phyloP scores from a whole-genome alignment of 1,284 basidiomycete genomes.

The Sporisorium iseilematis-ciliati region DNA sequence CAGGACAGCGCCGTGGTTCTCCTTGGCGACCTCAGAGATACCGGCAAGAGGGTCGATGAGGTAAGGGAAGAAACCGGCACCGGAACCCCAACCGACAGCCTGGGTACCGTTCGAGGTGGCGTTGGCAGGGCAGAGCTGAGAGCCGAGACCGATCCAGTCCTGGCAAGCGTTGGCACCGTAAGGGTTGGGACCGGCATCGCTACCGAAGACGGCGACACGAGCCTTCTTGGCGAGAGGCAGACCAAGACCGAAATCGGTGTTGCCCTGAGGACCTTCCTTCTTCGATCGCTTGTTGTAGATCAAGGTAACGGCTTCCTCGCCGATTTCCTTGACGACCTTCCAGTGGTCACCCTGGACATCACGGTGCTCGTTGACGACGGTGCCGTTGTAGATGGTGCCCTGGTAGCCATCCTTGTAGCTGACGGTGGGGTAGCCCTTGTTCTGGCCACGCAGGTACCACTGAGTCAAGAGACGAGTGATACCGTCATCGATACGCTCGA shows the following conservation, averaged over 20 bases:
- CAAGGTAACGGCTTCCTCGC: constrained; percentile 38
- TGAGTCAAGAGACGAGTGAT: constrained; percentile 36
- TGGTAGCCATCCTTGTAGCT: constrained; percentile 46
- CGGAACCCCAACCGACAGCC: constrained; percentile 36
- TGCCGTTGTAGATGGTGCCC: constrained; percentile 43
- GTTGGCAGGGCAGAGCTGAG: constrained; percentile 50
- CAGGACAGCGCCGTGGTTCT: constrained; percentile 31
- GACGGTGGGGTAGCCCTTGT: constrained; percentile 37
- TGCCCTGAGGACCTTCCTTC: constrained; percentile 46
- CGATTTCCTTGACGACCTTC: constrained; percentile 42
- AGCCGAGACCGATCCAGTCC: constrained; percentile 45
- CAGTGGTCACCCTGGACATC: constrained; percentile 43
- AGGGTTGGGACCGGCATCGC: constrained; percentile 44
- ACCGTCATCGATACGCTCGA: constrained; percentile 46
- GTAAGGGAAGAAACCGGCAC: constrained; percentile 53
- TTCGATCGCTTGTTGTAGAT: constrained; percentile 40
- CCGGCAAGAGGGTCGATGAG: constrained; percentile 57
- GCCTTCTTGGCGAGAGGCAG: constrained; percentile 44
- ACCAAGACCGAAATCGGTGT: constrained; percentile 22
- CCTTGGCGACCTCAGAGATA: constrained; percentile 31
- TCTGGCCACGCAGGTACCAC: constrained; percentile 36
- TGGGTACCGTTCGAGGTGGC: constrained; percentile 42
- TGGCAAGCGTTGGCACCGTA: constrained; percentile 44
- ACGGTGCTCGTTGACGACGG: constrained; percentile 39
- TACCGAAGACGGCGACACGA: constrained; percentile 42